Conservation (phyloP, 352 stramenopile species). For the Phytopythium mirpurense region DNA sequence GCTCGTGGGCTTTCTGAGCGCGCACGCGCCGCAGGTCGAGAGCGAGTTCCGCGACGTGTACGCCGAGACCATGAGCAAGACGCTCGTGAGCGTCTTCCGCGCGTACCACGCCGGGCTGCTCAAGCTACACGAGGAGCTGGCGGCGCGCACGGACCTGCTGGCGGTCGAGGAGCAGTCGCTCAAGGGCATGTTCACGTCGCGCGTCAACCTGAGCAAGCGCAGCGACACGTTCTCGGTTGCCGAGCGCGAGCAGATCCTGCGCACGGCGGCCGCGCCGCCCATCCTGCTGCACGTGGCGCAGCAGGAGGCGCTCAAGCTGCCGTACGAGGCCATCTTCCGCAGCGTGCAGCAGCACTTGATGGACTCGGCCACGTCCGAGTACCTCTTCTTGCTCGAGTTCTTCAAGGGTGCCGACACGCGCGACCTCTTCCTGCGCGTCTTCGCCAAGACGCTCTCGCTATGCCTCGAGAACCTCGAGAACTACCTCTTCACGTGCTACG, state of each 20-base stretch:
- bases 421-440: conserved; percentile 94
- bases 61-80: conserved; percentile 96
- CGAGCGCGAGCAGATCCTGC: conserved; percentile 89
- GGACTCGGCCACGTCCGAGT: conserved; percentile 97
- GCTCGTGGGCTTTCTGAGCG: conserved; percentile 92
- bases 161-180: conserved; percentile 93
- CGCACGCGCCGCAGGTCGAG: conserved; percentile 91
- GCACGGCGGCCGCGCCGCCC: conserved; percentile 70
- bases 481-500: conserved; percentile 97
- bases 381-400: conserved; percentile 95
- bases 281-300: conserved; percentile 95
- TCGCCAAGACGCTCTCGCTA: conserved; percentile 93
- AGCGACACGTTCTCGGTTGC: conserved; percentile 93
- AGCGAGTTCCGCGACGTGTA: conserved; percentile 96
- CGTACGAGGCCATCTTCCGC: conserved; percentile 96
- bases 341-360: conserved; percentile 97
- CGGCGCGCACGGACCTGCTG: conserved; percentile 91
- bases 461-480: conserved; percentile 98
- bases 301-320: conserved; percentile 88
- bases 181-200: conserved; percentile 75
- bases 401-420: conserved; percentile 80
- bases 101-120: conserved; percentile 95
- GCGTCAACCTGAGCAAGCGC: conserved; percentile 95
- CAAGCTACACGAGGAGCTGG: conserved; percentile 93
- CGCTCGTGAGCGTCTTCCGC: conserved; percentile 93